phyloP scores from a whole-genome alignment of 139 green algal genomes.

The Tetraselmis striata region DNA sequence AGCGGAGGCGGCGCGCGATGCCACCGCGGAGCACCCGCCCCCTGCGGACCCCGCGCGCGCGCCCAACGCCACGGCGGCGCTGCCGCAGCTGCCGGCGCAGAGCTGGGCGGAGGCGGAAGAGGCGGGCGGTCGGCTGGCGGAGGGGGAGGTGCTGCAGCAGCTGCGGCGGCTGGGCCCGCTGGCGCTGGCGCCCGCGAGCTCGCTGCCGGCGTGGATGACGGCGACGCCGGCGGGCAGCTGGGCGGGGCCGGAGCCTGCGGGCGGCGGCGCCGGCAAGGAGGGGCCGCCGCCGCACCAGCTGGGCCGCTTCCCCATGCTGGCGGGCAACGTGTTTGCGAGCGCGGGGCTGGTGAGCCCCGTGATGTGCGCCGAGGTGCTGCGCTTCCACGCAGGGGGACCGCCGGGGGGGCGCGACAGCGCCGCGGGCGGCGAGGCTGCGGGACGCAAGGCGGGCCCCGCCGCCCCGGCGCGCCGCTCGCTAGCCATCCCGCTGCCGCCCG shows the following conservation, averaged over 20 bases:
- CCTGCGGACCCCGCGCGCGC: too few relatives aligned
- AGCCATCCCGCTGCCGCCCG: background rate
- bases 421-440: background rate
- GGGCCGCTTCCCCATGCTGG: background rate
- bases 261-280: too few relatives aligned
- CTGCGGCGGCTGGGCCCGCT: background rate
- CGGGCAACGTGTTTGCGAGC: background rate
- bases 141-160: background rate
- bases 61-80: too few relatives aligned
- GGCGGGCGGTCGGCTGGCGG: too few relatives aligned
- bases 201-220: background rate
- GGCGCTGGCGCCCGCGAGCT: background rate
- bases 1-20: too few relatives aligned
- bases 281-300: too few relatives aligned
- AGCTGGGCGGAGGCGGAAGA: too few relatives aligned
- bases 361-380: background rate
- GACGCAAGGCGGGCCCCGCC: background rate
- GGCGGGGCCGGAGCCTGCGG: too few relatives aligned
- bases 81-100: too few relatives aligned
- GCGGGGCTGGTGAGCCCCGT: background rate
- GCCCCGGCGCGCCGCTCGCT: background rate
- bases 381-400: too few relatives aligned
- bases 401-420: too few relatives aligned
- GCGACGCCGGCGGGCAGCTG: background rate
- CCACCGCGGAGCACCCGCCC: too few relatives aligned